A percentile compares a stretch with the other conserved stretches of the same genome.
These are phyloP conservation scores for Mycena latifolia DNA, from an alignment of 768 basidiomycete species.

Conservation along the genomic window DNA sequence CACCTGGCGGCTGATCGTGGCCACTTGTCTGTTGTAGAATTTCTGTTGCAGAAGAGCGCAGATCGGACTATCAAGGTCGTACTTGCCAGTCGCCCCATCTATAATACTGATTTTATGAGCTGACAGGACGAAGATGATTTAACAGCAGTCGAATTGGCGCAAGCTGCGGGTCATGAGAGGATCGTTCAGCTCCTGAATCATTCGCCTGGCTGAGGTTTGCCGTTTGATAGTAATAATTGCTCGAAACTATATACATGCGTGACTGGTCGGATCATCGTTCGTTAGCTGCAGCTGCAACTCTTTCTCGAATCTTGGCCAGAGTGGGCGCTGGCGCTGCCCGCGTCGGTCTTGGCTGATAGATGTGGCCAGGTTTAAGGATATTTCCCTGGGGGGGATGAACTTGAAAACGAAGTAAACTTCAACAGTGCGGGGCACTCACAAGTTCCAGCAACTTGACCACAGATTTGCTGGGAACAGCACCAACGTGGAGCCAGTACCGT, in stretches of 20 bases:
- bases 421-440: conserved; percentile 61
- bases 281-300: conserved; percentile 15
- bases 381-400: conserved; percentile 60
- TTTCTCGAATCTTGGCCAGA: conserved; percentile 25
- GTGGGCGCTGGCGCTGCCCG: conserved; percentile 31
- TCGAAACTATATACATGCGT: conserved; percentile 2
- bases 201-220: not conserved
- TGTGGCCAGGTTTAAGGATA: conserved; percentile 68
- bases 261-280: conserved; percentile 6
- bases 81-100: not conserved
- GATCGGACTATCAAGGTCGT: conserved; percentile 73
- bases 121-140: conserved; percentile 76
- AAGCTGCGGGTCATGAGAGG: conserved; percentile 66
- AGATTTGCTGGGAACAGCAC: conserved; percentile 84
- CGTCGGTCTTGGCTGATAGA: conserved; percentile 60
- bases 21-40: conserved; percentile 63
- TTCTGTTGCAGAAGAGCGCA: conserved; percentile 75
- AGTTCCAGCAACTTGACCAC: conserved; percentile 83
- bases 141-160: conserved; percentile 71
- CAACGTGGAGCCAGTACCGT: conserved; percentile 88
- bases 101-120: conserved; percentile 1
- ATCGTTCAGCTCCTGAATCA: conserved; percentile 54
- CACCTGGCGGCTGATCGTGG: conserved; percentile 93
- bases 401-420: conserved; percentile 4
- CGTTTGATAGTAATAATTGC: not conserved